Evolutionary conservation across 2,329 filamentous ascomycete species (phyloP), one percentile per base, ranked within the genome.

Genomic region (Claviceps quebecensis): DNA sequence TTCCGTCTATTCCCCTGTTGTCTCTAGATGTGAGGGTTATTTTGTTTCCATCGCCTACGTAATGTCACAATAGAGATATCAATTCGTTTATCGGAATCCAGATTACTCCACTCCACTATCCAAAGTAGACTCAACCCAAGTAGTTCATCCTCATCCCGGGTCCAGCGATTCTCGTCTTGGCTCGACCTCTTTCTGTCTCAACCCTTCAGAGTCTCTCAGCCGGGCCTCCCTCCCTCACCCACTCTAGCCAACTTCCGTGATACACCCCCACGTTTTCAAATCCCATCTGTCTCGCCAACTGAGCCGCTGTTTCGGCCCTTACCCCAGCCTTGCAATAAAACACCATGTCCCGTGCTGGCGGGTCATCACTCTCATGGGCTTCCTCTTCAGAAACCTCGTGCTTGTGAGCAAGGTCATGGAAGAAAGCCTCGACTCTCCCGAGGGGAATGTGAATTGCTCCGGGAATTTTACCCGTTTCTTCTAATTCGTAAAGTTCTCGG

Each of bases 281-380:
- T 9, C 91, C 91, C 2, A 82, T 84, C 63, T 86, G 77, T 59
- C 74, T 72, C 34, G 93, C 93, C 65, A 96, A 67, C 56, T 77
- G 75, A 6, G 89, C 89, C 6, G 90, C 90, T 0, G 86, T 79
- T 45, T 75, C 73, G 59, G 87, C 88, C 63, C 93, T 75, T 56
- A 97, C 87, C 2, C 93, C 93, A 0, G 90, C 83, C 71, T 88
- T 94, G 70, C 93, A 98, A 67, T 95, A 97, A 61, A 97, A 93
- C 4, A 97, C 75, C 14, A 95, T 65, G 45, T 78, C 73, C 54
- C 71, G 71, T 2, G 61, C 60, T 0, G 75, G 90, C 54, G 87
- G 85, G 53, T 75, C 90, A 67, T 88, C 90, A 16, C 83, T 72
- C 54, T 88, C 86, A 63, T 86, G 78, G 63, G 97, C 97, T 56